These are phyloP conservation scores for Abrus pulchellus DNA, from an alignment of 306 rosid genomes.

Conservation along the genomic window DNA sequence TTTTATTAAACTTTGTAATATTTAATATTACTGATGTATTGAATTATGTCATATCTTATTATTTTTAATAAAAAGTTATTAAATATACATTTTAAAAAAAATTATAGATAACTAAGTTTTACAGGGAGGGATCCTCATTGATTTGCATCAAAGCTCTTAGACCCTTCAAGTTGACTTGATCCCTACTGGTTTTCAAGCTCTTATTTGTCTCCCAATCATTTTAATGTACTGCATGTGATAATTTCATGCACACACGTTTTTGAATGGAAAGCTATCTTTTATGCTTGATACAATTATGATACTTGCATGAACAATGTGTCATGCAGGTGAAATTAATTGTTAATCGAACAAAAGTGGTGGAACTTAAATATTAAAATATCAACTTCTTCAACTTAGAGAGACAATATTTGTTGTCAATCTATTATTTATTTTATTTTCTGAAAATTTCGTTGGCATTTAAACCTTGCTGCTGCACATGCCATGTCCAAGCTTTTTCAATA, in stretches of 20 bases:
- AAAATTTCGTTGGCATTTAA: background rate
- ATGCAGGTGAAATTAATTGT: conserved; percentile 1
- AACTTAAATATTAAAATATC: background rate
- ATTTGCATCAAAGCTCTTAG: background rate
- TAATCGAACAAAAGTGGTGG: no score
- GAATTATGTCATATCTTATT: no score
- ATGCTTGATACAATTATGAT: background rate
- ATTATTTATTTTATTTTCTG: background rate
- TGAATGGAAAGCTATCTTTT: background rate
- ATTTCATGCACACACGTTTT: background rate
- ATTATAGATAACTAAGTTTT: background rate
- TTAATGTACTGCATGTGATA: background rate
- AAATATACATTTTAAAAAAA: no score
- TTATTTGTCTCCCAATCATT: background rate
- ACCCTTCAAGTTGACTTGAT: background rate
- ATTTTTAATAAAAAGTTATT: no score
- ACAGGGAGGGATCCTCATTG: background rate
- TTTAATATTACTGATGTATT: no score
- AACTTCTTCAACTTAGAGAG: background rate
- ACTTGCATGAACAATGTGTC: background rate
- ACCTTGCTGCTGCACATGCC: background rate
- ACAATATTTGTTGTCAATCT: background rate
- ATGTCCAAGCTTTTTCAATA: background rate
- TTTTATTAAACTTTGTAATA: no score
- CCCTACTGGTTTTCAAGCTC: background rate